phyloP scores from a whole-genome alignment of 1,284 basidiomycete species.

The Baeospora myosura region DNA sequence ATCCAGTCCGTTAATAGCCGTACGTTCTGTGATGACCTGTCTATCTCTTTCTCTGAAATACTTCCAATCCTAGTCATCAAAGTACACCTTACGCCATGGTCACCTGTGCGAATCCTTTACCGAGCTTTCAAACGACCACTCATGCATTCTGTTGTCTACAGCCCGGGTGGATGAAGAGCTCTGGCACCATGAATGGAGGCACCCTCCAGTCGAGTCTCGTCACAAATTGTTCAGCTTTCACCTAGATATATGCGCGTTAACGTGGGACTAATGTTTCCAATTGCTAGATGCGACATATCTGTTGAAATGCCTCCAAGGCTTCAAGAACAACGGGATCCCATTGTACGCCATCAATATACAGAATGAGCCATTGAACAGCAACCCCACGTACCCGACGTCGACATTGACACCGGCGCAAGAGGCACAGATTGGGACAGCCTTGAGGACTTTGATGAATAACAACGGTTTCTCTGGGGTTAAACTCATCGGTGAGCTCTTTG shows the following conservation, averaged over 20 bases:
- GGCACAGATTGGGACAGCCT: slow-evolving; percentile 36
- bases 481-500: slow-evolving; percentile 33
- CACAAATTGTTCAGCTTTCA: slow-evolving; percentile 23
- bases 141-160: slow-evolving; percentile 15
- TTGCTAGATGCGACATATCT: slow-evolving; percentile 49
- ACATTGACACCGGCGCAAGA: slow-evolving; percentile 34
- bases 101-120: slow-evolving; percentile 38
- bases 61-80: slow-evolving; percentile 23
- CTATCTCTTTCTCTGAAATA: neutral
- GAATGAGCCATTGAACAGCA: slow-evolving; percentile 48
- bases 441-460: slow-evolving; percentile 40
- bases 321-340: slow-evolving; percentile 38
- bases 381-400: slow-evolving; percentile 46
- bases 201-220: slow-evolving; percentile 29
- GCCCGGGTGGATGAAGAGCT: slow-evolving; percentile 52
- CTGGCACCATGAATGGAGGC: slow-evolving; percentile 43
- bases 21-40: slow-evolving; percentile 7
- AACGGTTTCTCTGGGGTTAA: slow-evolving; percentile 41
- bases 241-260: slow-evolving; percentile 2
- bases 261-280: neutral
- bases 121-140: neutral
- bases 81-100: slow-evolving; percentile 48
- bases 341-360: slow-evolving; percentile 43
- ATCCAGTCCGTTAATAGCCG: slow-evolving; percentile 36
- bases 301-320: slow-evolving; percentile 46